Conservation (phyloP, 2,329 filamentous ascomycete species). For the Colletotrichum musae region DNA sequence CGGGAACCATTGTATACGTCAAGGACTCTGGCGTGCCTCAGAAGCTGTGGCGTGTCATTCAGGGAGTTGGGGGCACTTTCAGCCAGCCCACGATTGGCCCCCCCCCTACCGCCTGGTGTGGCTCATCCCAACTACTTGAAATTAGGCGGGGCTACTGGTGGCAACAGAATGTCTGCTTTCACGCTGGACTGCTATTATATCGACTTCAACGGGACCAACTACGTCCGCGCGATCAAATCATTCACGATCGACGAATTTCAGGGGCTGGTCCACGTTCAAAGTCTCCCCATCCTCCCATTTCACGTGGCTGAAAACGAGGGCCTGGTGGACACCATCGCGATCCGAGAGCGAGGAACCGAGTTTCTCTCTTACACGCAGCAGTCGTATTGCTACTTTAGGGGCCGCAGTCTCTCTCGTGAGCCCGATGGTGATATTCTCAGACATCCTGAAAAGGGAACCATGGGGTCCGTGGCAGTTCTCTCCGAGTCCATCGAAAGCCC, state of each 20-base stretch:
- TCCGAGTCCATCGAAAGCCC: constrained; percentile 13
- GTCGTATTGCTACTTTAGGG: constrained; percentile 4
- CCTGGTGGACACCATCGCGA: neutral
- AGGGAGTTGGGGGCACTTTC: neutral
- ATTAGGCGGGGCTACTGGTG: neutral
- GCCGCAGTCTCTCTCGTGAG: neutral
- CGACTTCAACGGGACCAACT: constrained; percentile 13
- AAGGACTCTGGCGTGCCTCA: neutral
- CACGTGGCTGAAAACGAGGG: neutral
- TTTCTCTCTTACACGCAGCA: constrained; percentile 2
- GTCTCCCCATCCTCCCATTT: neutral
- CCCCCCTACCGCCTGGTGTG: neutral
- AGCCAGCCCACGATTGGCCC: neutral
- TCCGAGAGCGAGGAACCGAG: neutral
- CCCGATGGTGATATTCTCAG: neutral
- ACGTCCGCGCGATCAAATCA: neutral
- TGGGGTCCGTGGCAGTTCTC: neutral
- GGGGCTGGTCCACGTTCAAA: neutral
- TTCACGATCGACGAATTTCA: constrained; percentile 1
- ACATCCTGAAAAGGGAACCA: neutral
- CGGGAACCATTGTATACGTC: neutral
- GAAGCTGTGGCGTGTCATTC: constrained; percentile 12
- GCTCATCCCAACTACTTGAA: neutral
- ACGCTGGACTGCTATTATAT: constrained; percentile 13
- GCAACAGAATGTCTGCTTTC: neutral